Conservation (phyloP, 192 early-diverging fungal genomes). For the Coemansia asiatica region DNA sequence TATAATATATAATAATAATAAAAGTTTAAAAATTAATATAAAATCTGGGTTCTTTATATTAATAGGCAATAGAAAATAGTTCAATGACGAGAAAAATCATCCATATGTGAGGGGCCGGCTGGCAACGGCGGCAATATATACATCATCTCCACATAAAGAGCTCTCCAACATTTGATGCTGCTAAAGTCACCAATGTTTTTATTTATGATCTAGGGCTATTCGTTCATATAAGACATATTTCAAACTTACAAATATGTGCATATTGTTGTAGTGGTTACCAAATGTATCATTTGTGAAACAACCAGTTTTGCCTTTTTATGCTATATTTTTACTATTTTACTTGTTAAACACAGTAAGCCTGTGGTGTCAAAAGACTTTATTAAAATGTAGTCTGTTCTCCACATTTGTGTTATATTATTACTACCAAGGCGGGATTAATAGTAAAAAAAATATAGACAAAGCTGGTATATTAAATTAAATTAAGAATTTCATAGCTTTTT, state of each 20-base stretch:
- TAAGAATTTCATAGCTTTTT: too few relatives aligned
- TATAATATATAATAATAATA: constrained; percentile 4
- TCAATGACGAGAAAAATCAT: not conserved
- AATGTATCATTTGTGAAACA: constrained; percentile 6
- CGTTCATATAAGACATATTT: not conserved
- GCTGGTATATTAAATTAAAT: too few relatives aligned
- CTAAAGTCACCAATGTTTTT: not conserved
- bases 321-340: not conserved
- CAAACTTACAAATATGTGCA: not conserved
- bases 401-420: not conserved
- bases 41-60: not conserved
- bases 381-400: not conserved
- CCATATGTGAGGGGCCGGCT: not conserved
- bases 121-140: not conserved
- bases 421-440: too few relatives aligned
- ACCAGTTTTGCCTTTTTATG: not conserved
- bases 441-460: too few relatives aligned
- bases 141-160: not conserved
- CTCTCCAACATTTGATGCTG: too few relatives aligned
- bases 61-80: not conserved
- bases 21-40: not conserved
- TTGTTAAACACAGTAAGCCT: not conserved
- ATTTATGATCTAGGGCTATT: not conserved
- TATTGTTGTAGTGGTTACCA: not conserved
- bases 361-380: too few relatives aligned